These are phyloP conservation scores for Ophiocordyceps camponoti-rufipedis DNA, from an alignment of 2,329 filamentous ascomycete genomes.

Conservation along the genomic window DNA sequence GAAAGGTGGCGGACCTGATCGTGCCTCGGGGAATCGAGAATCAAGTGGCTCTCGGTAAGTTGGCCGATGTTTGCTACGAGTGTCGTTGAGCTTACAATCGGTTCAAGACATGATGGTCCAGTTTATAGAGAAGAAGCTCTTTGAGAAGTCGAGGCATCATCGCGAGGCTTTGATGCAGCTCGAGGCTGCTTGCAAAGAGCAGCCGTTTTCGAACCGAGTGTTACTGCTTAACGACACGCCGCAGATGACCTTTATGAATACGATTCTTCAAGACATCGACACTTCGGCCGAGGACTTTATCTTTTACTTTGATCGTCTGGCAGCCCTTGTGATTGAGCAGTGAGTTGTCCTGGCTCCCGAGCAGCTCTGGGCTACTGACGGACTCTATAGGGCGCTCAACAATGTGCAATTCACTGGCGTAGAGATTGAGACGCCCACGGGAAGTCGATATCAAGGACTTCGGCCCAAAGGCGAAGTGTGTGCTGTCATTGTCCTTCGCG, in stretches of 20 bases:
- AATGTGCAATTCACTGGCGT: slow-evolving; percentile 50
- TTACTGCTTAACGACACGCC: slow-evolving; percentile 56
- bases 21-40: slow-evolving; percentile 92
- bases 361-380: slow-evolving; percentile 1
- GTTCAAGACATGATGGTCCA: slow-evolving; percentile 70
- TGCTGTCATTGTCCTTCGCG: slow-evolving; percentile 75
- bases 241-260: slow-evolving; percentile 77
- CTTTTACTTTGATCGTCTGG: slow-evolving; percentile 88
- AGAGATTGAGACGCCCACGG: slow-evolving; percentile 52
- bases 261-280: slow-evolving; percentile 65
- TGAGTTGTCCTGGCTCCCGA: slow-evolving; percentile 16
- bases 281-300: slow-evolving; percentile 81
- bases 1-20: slow-evolving; percentile 84
- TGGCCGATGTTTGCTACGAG: not conserved
- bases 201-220: slow-evolving; percentile 58
- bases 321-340: slow-evolving; percentile 69
- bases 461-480: slow-evolving; percentile 55
- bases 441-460: slow-evolving; percentile 53
- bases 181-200: slow-evolving; percentile 51
- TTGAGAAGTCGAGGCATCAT: slow-evolving; percentile 72
- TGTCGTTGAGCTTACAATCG: not conserved
- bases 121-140: slow-evolving; percentile 73
- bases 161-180: slow-evolving; percentile 61
- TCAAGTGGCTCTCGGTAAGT: slow-evolving; percentile 64
- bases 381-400: slow-evolving; percentile 45